Evolutionary conservation across 352 stramenopile species (phyloP), one percentile per base, ranked within the genome.

Genomic region (Pythium aquatile): DNA sequence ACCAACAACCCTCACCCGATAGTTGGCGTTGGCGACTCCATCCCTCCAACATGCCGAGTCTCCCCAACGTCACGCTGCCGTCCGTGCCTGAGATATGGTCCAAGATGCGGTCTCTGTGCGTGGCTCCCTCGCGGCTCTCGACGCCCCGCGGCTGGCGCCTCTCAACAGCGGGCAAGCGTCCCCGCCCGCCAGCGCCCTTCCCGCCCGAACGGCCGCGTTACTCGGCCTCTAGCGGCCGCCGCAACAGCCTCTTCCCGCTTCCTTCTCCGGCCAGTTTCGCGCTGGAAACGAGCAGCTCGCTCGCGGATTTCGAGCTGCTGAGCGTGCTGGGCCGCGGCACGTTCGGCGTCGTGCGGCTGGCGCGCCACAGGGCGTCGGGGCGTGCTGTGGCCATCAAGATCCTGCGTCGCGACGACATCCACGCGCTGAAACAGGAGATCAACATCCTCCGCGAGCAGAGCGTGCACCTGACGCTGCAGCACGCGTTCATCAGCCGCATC

Each of bases 401-500:
- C 13, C 66, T 93, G 9, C 33, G 62, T 8, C 79, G 80, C 42
- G 44, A 73, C 16, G 55, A 73, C 29, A 69, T 90, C 35, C 66
- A 78, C 1, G 78, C 85, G 33, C 68, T 89, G 61, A 69, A 79
- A 24, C 81, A 91, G 64, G 78, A 93, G 62, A 81, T 76, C 42
- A 83, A 92, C 63, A 78, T 92, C 32, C 52, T 89, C 39, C 73
- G 83, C 26, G 87, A 95, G 57, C 81, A 87, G 49, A 83, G 76
- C 28, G 77, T 89, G 9, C 83, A 93, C 24, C 63, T 88, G 30
- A 55, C 61, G 20, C 71, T 94, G 51, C 37, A 66, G 13, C 81
- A 95, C 58, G 69, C 75, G 16, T 90, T 91, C 62, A 62, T 95
- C 17, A 69, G 73, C 13, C 73, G 39, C 30, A 74, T 95, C 46